Evolutionary conservation across 2,329 filamentous ascomycete genomes (phyloP), one percentile per base, ranked within the genome.

Genomic region (Corynespora cassiicola): DNA sequence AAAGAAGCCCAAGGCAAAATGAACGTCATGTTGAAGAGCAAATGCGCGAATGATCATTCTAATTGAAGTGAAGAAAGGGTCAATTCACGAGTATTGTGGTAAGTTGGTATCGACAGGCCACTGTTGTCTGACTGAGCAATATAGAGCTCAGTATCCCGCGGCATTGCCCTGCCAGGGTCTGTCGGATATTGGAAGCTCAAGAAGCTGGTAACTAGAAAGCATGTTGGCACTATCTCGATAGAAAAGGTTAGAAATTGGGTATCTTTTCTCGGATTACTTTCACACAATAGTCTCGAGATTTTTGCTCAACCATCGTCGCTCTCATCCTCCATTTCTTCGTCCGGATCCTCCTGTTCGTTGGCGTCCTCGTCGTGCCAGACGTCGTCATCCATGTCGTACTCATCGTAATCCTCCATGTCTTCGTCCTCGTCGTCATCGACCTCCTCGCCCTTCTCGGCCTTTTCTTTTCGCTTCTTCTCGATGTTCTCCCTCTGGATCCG

Each of bases 401-500:
- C 74, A 11, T 76, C 75, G 2, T 70, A 71, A 26, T 64, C 63
- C 15, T 67, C 66, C 10, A 70, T 73, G 19, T 61, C 52, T n/a
- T 63, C 59, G 14, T 65, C 66, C 14, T 66, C 61, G 4, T 68
- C 61, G 12, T 63, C 65, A 12, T 65, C 63, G 5, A 70, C 73
- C 7, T 72, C 71, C 39, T 76, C 63, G 45, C 69, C 72, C 22
- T 66, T 61, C 39, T 69, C 64, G 26, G 64, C 70, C 30, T 64
- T 81, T 37, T 80, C 78, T 61, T 85, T 82, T 68, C 79, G 82
- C 75, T 96, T 97, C 71, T 79, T 86, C 71, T 95, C 90, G 2
- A 99, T 82, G 56, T 97, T 97, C 52, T 88, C 90, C 67, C 82
- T 90, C 65, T 99, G 94, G 56, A 89, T 79, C 64, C 85, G 85